These are phyloP conservation scores for Cordyceps pruinosa DNA, from an alignment of 2,329 filamentous ascomycete genomes.

Conservation along the genomic window DNA sequence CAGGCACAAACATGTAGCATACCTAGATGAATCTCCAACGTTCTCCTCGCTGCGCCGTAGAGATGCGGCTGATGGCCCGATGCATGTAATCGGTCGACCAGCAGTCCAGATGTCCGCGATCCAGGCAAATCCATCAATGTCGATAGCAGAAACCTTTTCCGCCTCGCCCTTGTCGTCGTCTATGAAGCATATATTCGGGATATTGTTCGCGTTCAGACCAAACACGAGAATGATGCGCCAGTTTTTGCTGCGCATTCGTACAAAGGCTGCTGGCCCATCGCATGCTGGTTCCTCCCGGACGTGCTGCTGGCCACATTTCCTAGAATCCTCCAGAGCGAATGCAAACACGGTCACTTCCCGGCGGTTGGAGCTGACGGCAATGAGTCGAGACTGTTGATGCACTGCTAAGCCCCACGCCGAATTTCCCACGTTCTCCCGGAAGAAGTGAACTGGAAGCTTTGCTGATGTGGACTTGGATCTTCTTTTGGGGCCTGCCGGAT, in stretches of 20 bases:
- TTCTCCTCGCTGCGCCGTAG: slow-evolving; percentile 25
- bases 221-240: slow-evolving; percentile 45
- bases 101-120: slow-evolving; percentile 46
- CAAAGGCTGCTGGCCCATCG: slow-evolving; percentile 22
- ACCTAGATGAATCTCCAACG: slow-evolving; percentile 23
- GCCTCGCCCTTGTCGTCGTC: slow-evolving; percentile 40
- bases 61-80: slow-evolving; percentile 18
- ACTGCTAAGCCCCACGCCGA: slow-evolving; percentile 89
- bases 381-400: slow-evolving; percentile 71
- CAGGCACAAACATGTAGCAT: neutral
- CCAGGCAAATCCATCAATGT: slow-evolving; percentile 43
- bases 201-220: slow-evolving; percentile 34
- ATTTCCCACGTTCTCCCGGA: slow-evolving; percentile 65
- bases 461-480: neutral
- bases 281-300: neutral
- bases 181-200: slow-evolving; percentile 47
- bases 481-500: neutral
- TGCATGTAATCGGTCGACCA: slow-evolving; percentile 20
- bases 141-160: slow-evolving; percentile 43
- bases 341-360: slow-evolving; percentile 47
- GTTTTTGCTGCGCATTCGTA: slow-evolving; percentile 36
- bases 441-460: slow-evolving; percentile 44
- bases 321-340: slow-evolving; percentile 28
- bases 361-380: slow-evolving; percentile 79
- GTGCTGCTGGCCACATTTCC: neutral